Evolutionary conservation across 345 rosid species (phyloP).

Genomic region (Eucalyptus tenuipes): DNA sequence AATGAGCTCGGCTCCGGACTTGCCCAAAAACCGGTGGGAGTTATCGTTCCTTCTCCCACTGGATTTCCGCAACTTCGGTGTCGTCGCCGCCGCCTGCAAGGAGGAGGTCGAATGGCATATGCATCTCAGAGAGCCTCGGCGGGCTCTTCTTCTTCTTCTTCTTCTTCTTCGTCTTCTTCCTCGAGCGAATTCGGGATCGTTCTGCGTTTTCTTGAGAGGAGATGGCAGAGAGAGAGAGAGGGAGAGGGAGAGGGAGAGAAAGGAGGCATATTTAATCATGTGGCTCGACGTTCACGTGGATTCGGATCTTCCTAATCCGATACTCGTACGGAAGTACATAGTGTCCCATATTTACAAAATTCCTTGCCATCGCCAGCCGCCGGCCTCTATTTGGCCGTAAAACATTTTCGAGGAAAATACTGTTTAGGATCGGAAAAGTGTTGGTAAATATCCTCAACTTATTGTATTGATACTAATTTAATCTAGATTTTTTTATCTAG

Average conservation of each 20-base stretch:
- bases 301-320: background rate
- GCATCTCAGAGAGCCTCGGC: background rate
- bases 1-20: background rate
- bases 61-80: background rate
- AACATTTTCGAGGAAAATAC: no score
- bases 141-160: background rate
- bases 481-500: rapidly evolving
- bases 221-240: background rate
- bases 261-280: background rate
- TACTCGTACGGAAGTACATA: background rate
- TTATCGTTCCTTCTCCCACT: background rate
- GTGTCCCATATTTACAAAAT: background rate
- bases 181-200: background rate
- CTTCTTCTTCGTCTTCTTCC: background rate
- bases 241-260: background rate
- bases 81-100: background rate
- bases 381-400: no score
- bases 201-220: background rate
- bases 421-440: no score
- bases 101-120: background rate
- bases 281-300: background rate
- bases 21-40: background rate
- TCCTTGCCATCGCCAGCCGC: background rate
- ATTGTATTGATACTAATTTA: no score
- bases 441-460: no score